phyloP scores from a whole-genome alignment of 768 basidiomycete genomes.

The Pisolithus tinctorius region DNA sequence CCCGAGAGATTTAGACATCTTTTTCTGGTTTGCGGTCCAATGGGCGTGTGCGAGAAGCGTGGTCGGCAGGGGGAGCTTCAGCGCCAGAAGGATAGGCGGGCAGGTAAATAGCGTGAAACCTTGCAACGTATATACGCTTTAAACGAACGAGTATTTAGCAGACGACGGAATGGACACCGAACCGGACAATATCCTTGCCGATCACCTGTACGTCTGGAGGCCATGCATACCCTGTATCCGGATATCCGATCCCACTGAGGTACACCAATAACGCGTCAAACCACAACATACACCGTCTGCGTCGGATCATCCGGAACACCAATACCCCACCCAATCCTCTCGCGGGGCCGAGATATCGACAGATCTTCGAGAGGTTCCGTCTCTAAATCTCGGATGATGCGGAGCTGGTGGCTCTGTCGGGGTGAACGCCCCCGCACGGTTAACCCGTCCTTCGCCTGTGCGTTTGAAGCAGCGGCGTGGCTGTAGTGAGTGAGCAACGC shows the following conservation, averaged over 20 bases:
- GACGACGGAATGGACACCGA: background rate
- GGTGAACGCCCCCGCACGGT: slow-evolving; percentile 41
- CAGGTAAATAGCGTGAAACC: slow-evolving; percentile 85
- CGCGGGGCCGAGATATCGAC: slow-evolving; percentile 74
- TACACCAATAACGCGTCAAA: slow-evolving; percentile 87
- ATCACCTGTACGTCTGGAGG: slow-evolving; percentile 81
- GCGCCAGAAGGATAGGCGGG: slow-evolving; percentile 78
- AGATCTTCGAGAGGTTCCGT: slow-evolving; percentile 55
- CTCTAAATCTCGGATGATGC: slow-evolving; percentile 41
- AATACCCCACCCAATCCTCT: slow-evolving; percentile 78
- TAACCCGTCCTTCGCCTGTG: slow-evolving; percentile 5
- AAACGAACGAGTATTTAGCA: background rate
- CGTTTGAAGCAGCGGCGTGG: slow-evolving; percentile 16
- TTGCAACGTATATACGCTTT: slow-evolving; percentile 16
- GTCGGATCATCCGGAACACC: slow-evolving; percentile 70
- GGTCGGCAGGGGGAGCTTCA: slow-evolving; percentile 49
- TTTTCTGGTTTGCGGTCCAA: slow-evolving; percentile 78
- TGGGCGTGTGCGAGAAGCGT: slow-evolving; percentile 65
- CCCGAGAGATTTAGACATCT: slow-evolving; percentile 87
- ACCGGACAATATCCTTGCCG: slow-evolving; percentile 91
- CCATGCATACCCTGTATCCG: slow-evolving; percentile 41
- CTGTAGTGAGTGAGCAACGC: slow-evolving; percentile 47
- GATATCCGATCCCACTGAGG: slow-evolving; percentile 70
- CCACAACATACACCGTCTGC: slow-evolving; percentile 93
- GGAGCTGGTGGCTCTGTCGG: slow-evolving; percentile 48